Percentiles rank a stretch among this genome's conserved stretches.
phyloP scores from a whole-genome alignment of 2,329 filamentous ascomycete species.

The Cryphonectria carpinicola region DNA sequence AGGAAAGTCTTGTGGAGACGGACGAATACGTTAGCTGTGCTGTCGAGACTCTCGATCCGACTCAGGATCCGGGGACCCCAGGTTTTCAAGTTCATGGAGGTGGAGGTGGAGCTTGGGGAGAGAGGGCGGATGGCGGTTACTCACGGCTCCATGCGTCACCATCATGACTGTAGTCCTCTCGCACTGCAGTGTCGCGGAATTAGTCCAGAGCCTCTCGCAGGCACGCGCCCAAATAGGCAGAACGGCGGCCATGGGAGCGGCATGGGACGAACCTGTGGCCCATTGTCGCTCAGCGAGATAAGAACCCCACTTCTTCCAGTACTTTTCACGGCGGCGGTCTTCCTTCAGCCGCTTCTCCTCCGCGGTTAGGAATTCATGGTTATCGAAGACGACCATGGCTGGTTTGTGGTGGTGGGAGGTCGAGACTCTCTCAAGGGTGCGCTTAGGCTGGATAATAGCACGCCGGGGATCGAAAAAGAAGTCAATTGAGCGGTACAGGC shows the following conservation, averaged over 20 bases:
- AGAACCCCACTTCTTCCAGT: slow-evolving; percentile 98
- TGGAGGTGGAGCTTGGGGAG: slow-evolving; percentile 20
- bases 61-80: slow-evolving; percentile 22
- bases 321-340: slow-evolving; percentile 80
- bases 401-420: background rate
- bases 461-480: background rate
- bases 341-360: slow-evolving; percentile 90
- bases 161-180: slow-evolving; percentile 88
- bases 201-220: slow-evolving; percentile 9
- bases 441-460: background rate
- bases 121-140: slow-evolving; percentile 42
- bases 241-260: slow-evolving; percentile 21
- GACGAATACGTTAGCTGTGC: slow-evolving; percentile 25
- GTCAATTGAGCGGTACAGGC: background rate
- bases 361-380: slow-evolving; percentile 82
- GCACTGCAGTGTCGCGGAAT: slow-evolving; percentile 56
- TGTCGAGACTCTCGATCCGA: slow-evolving; percentile 34
- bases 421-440: background rate
- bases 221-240: slow-evolving; percentile 25
- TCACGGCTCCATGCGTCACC: slow-evolving; percentile 96
- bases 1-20: slow-evolving; percentile 73
- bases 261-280: slow-evolving; percentile 73
- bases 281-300: slow-evolving; percentile 94
- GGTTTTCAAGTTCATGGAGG: slow-evolving; percentile 27
- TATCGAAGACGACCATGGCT: slow-evolving; percentile 86